Evolutionary conservation across 2,329 filamentous ascomycete species (phyloP), one percentile per base, ranked within the genome.

Genomic region (Botrytis porri): DNA sequence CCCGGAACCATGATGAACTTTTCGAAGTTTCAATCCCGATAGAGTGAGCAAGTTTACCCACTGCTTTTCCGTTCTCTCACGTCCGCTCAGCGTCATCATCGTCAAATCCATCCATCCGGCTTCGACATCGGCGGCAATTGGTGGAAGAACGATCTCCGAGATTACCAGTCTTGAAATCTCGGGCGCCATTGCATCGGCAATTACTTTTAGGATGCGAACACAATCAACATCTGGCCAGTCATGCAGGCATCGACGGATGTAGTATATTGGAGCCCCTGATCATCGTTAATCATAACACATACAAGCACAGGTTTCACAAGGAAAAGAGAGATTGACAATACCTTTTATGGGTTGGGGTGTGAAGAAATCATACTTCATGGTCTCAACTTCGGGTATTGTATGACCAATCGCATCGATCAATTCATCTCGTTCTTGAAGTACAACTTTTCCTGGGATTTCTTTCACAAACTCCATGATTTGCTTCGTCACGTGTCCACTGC

Each of bases 71-170:
- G 82, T 83, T 4, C 83, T 78, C 76, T 85, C 83, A 37, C 75
- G 77, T 12, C 80, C 77, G 4, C 75, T 82, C 0, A 75, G 72
- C 1, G 79, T 43, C 79, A 83, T 81, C 82, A 85, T 83, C 3
- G 75, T 79, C 10, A 85, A 39, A 73, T 85, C 84, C 16, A 81
- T 71, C 18, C 77, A 75, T 1, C 81, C 75, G 1, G 81, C 78
- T 59, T 81, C 75, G 76, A 77, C 82, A 39, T 80, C 76, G 2
- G 79, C 81, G 5, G 79, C 79, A 5, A 63, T 75, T 41, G 83
- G 76, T 1, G 83, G 82, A 14, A 85, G 62, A 5, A 85, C 81
- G 35, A 83, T 79, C n/a, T 86, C 84, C 70, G 84, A 82, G 66
- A 86, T 82, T 35, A 86, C 74, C 35, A 86, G 79, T 41, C 22